A percentile compares a stretch with the other conserved stretches of the same genome.
phyloP scores from a whole-genome alignment of 1,139 yeast species.

The Nadsonia starkeyi-henricii region DNA sequence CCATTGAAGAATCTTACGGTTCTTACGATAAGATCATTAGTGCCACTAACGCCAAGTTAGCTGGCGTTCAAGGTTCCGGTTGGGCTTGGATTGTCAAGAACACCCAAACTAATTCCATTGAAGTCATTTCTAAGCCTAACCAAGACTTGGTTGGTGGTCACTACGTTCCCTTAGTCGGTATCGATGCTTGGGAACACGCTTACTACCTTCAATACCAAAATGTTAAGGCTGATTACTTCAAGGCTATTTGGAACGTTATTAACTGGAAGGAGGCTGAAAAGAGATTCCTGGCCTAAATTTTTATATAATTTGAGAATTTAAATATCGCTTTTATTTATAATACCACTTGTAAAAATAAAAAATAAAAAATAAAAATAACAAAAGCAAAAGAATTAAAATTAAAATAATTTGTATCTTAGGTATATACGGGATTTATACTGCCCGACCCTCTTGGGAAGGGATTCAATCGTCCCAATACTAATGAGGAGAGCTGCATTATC shows the following conservation, averaged over 20 bases:
- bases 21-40: conserved; percentile 58
- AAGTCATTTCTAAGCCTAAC: conserved; percentile 74
- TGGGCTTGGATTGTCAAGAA: conserved; percentile 95
- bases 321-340: too few species aligned
- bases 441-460: too few species aligned
- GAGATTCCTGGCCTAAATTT: conserved; percentile 32
- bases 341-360: too few species aligned
- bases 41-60: conserved; percentile 62
- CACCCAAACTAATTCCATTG: conserved; percentile 66
- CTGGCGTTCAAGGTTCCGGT: conserved; percentile 82
- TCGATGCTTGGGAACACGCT: conserved; percentile 99
- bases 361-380: too few species aligned
- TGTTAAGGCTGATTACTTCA: conserved; percentile 87
- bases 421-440: too few species aligned
- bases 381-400: too few species aligned
- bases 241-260: conserved; percentile 92
- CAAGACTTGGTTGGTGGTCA: conserved; percentile 79
- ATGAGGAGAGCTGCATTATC: too few species aligned
- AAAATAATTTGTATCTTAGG: too few species aligned
- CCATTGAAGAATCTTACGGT: conserved; percentile 58
- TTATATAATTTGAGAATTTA: too few species aligned
- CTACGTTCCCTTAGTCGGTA: conserved; percentile 71
- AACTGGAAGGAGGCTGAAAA: conserved; percentile 92
- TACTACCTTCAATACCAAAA: conserved; percentile 93
- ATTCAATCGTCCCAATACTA: too few species aligned